Evolutionary conservation across 1,284 basidiomycete species (phyloP), one percentile per base, ranked within the genome.

Genomic region (Mixia osmundae): DNA sequence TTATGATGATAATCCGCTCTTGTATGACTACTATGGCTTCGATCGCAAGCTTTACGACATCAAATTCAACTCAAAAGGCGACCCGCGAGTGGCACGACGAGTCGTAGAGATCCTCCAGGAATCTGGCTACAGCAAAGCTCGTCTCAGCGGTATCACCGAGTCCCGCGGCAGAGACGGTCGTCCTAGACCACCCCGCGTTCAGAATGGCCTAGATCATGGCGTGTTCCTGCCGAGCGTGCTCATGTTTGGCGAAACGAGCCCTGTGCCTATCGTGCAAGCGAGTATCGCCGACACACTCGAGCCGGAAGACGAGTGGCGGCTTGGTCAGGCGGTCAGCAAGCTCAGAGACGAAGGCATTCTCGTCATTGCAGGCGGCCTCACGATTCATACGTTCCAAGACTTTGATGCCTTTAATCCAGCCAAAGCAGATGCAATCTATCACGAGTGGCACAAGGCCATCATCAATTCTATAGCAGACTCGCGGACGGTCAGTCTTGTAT

Each of bases 21-120:
- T 75, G 31, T 68, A 68, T 61, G 75, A 77, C 25, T 76, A 76
- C 50, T 74, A 65, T 49, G 69, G 69, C 6, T 77, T 77, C 52
- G 58, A 47, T 3, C 26, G 38, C 11, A 44, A 46, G 32, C 44
- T 71, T 18, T 77, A 77, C 52, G 18, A 68, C 39, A 52, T 76
- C 41, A 66, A 68, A 47, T 77, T 75, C 57, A 64, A 66, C 40
- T 74, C 71, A 6, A 58, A 57, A 25, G 73, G 74, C 4, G 69
- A 74, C 48, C 52, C 59, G 5, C 56, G 52, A 1, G 54, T 76
- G 18, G 59, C 72, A 1, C 53, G 65, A 33, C 64, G 66, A 22
- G 60, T 75, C 6, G 69, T 76, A 2, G 58, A 69, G 15, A 52
- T 69, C 3, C 69, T 67, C 51, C 63, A 65, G 44, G 56, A 69